phyloP scores from a whole-genome alignment of 2,329 filamentous ascomycete species.

The Pseudogymnoascus sp. region DNA sequence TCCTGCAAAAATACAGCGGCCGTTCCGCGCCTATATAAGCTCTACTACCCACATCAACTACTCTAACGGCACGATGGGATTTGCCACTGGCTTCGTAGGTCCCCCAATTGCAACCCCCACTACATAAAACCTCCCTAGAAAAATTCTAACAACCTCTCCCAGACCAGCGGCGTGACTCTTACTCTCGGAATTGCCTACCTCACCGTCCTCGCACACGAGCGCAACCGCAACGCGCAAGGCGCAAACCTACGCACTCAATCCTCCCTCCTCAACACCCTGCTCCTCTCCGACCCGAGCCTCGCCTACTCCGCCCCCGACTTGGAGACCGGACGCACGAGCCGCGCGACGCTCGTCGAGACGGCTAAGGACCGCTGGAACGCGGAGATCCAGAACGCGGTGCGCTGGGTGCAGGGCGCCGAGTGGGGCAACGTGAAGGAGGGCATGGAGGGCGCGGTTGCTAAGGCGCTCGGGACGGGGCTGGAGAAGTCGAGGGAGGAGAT shows the following conservation, averaged over 20 bases:
- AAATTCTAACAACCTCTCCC: slow-evolving; percentile 15
- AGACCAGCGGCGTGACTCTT: slow-evolving; percentile 71
- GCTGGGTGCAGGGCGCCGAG: slow-evolving; percentile 58
- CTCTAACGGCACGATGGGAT: slow-evolving; percentile 51
- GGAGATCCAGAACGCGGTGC: slow-evolving; percentile 61
- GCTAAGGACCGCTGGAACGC: slow-evolving; percentile 74
- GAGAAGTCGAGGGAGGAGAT: slow-evolving; percentile 25
- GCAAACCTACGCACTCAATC: slow-evolving; percentile 51
- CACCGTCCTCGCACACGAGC: slow-evolving; percentile 61
- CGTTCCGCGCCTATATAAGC: background rate
- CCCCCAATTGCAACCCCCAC: background rate
- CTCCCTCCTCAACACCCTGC: slow-evolving; percentile 44
- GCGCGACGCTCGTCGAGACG: slow-evolving; percentile 53
- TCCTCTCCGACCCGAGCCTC: slow-evolving; percentile 35
- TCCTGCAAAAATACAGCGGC: background rate
- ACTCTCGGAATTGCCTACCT: slow-evolving; percentile 69
- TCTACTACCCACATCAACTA: background rate
- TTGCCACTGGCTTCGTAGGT: slow-evolving; percentile 67
- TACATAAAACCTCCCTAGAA: background rate
- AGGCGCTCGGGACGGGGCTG: slow-evolving; percentile 31
- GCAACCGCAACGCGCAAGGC: slow-evolving; percentile 55
- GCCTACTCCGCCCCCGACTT: slow-evolving; percentile 36
- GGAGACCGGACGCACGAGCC: slow-evolving; percentile 44
- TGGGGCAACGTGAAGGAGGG: slow-evolving; percentile 56
- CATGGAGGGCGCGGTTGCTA: slow-evolving; percentile 43